Base-by-base conservation (phyloP, 805 yeast genomes). In the Sugiyamaella boreocaroliniensis region DNA sequence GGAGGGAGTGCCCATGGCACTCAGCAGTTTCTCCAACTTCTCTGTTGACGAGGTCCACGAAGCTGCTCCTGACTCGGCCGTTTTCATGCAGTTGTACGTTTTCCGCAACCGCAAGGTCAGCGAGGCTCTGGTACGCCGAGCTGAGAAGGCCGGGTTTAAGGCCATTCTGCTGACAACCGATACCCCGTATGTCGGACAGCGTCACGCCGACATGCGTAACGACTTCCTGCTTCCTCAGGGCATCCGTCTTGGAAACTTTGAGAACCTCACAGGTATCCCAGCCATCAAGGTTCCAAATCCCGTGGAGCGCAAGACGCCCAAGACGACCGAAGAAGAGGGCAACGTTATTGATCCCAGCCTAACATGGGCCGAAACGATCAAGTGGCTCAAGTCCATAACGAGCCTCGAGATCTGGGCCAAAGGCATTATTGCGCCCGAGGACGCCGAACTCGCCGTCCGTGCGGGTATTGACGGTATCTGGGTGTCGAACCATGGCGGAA, bases 401-500 rank as follows among this genome's bases (percentile, higher is more conserved):
- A 63, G 66, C 1, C 62, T 80, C 50, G 78, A 81, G 40, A 68
- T 77, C 56, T 76, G 75, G 60, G 70, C 75, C 55, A 85, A 85
- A 64, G 90, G 90, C 2, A 71, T 85, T 9, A 83, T 83, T 63
- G 70, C 82, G 6, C 79, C 78, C 10, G 87, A 82, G 55, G 90
- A 85, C 62, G 77, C 83, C 2, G 67, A 81, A n/a, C 65, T 67
- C 45, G 86, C 89, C 7, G 76, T 78, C 5, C 77, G 78, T 51
- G 68, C 77, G 51, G 86, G 86, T 0, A 77, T 80, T 32, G 78
- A 78, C 48, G 89, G 87, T 4, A 79, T 82, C 26, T 76, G 84
- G 51, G 71, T 85, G 10, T 82, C 88, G 11, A 84, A 85, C 62
- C 88, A 84, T 65, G 89, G 89, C 20, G 90, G 89, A 9, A 71